Evolutionary conservation across 257 asterid genomes (phyloP).

Genomic region (Primulina tabacum): DNA sequence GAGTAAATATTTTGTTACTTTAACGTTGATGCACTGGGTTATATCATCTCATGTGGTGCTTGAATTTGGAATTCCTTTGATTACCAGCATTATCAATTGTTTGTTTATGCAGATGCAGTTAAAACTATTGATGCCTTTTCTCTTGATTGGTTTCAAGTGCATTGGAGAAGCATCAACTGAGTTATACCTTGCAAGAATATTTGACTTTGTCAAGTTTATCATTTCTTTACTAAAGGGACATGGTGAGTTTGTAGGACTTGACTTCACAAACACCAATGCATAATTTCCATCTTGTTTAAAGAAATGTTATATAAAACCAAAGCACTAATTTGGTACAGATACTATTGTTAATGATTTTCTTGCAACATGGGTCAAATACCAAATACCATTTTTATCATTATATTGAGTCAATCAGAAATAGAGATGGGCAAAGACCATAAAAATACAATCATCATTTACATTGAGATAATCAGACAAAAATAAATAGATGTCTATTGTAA

Average conservation of each 20-base stretch:
- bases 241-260: slow-evolving; percentile 79
- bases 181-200: slow-evolving; percentile 49
- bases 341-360: too few species aligned
- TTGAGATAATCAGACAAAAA: too few species aligned
- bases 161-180: slow-evolving; percentile 74
- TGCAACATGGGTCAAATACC: too few species aligned
- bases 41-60: slow-evolving; percentile 19
- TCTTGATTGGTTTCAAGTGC: slow-evolving; percentile 78
- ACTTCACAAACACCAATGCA: too few species aligned
- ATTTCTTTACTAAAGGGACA: slow-evolving; percentile 45
- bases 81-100: slow-evolving; percentile 15
- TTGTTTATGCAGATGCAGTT: slow-evolving; percentile 67
- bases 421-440: too few species aligned
- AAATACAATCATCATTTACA: too few species aligned
- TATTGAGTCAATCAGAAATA: too few species aligned
- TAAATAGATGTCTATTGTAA: too few species aligned
- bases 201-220: slow-evolving; percentile 57
- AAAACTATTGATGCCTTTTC: slow-evolving; percentile 57
- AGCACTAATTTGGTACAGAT: too few species aligned
- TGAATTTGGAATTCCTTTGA: slow-evolving; percentile 16
- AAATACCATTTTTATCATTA: too few species aligned
- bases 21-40: slow-evolving; percentile 1
- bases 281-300: too few species aligned
- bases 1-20: neutral
- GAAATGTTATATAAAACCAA: too few species aligned